phyloP scores from a whole-genome alignment of 139 green algal genomes.

The Edaphochlamys debaryana region DNA sequence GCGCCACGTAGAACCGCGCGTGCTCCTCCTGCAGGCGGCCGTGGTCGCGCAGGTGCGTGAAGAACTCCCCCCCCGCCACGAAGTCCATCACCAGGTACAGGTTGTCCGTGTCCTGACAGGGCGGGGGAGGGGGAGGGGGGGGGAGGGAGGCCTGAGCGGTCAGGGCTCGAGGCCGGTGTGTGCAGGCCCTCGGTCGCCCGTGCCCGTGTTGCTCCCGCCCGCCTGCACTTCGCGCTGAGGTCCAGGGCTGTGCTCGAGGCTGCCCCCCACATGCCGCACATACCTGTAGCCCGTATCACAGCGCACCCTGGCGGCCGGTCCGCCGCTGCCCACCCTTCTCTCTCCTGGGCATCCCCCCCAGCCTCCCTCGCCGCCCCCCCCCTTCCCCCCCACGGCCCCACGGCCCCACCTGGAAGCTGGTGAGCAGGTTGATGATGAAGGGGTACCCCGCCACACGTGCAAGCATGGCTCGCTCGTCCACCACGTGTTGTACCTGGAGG shows the following conservation, averaged over 20 bases:
- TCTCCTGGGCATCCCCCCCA: no score
- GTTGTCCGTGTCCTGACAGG: conserved; percentile 56
- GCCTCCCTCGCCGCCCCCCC: no score
- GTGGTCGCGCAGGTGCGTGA: conserved; percentile 66
- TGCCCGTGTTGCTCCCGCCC: no score
- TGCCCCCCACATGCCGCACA: no score
- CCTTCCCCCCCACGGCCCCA: no score
- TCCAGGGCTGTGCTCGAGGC: no score
- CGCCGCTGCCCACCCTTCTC: no score
- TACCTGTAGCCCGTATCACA: no score
- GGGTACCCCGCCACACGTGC: conserved; percentile 58
- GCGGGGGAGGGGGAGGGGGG: background rate
- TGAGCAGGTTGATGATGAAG: conserved; percentile 73
- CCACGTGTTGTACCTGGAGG: conserved; percentile 76
- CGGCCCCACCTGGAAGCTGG: conserved; percentile 70
- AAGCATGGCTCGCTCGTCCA: conserved; percentile 76
- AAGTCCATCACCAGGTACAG: conserved; percentile 88
- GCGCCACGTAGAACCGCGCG: conserved; percentile 80
- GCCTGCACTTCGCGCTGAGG: no score
- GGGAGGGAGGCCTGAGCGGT: background rate
- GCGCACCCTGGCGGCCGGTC: no score
- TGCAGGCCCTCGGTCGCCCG: no score
- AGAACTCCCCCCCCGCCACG: conserved; percentile 85
- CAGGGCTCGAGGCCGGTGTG: no score
- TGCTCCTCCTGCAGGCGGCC: conserved; percentile 69